These are phyloP conservation scores for Creolimax fragrantissima DNA, from an alignment of 78 protist species.

Conservation along the genomic window DNA sequence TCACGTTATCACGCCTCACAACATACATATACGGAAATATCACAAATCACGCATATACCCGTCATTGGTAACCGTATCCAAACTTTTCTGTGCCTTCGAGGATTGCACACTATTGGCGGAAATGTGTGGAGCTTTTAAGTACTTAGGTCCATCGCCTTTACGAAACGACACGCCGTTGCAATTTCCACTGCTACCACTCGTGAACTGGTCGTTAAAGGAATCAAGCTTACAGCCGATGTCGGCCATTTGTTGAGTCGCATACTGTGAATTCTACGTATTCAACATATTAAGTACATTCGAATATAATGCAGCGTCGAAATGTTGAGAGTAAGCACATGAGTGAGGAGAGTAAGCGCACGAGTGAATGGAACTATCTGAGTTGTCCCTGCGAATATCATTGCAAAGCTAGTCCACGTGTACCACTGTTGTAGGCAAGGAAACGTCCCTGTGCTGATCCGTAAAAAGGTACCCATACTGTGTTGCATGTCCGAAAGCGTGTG, in stretches of 20 bases:
- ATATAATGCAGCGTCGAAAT: too few relatives aligned
- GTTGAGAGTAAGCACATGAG: too few relatives aligned
- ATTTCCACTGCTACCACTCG: neutral
- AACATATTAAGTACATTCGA: too few relatives aligned
- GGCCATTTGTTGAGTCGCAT: neutral
- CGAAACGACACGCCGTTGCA: neutral
- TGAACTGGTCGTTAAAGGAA: neutral
- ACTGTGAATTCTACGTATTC: neutral
- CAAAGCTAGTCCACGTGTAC: too few relatives aligned
- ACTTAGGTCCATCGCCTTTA: neutral
- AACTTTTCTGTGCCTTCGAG: neutral
- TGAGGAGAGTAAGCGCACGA: too few relatives aligned
- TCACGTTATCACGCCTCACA: too few relatives aligned
- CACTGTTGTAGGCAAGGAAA: too few relatives aligned
- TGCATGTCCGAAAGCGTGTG: too few relatives aligned
- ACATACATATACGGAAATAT: neutral
- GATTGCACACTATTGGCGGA: neutral
- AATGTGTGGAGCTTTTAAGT: neutral
- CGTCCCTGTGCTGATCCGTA: too few relatives aligned
- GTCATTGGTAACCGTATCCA: neutral
- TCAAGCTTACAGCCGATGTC: neutral
- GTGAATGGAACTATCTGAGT: too few relatives aligned
- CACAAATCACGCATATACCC: neutral
- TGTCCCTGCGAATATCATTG: too few relatives aligned
- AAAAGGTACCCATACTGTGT: too few relatives aligned